phyloP scores from a whole-genome alignment of 2,329 filamentous ascomycete genomes.

The Ophidiomyces ophidiicola region DNA sequence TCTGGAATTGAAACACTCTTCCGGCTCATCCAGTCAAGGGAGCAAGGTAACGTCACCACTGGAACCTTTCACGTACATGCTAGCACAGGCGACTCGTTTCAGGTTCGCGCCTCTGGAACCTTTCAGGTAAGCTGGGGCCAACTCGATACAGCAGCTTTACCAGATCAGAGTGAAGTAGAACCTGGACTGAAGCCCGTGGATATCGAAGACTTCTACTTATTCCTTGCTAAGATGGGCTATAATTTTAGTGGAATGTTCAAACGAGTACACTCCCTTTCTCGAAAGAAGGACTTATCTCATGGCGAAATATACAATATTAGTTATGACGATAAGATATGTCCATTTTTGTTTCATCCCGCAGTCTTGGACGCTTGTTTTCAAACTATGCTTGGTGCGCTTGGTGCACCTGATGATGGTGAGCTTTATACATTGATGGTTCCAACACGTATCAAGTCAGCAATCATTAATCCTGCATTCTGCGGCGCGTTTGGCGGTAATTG shows the following conservation, averaged over 20 bases:
- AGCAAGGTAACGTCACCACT: background rate
- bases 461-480: slow-evolving; percentile 4
- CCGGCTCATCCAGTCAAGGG: background rate
- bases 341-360: slow-evolving; percentile 13
- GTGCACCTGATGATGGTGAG: slow-evolving; percentile 12
- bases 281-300: slow-evolving; percentile 17
- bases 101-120: slow-evolving; percentile 3
- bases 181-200: slow-evolving; percentile 5
- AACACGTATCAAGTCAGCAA: background rate
- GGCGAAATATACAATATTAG: background rate
- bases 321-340: background rate
- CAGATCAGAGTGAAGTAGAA: background rate
- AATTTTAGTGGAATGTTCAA: slow-evolving; percentile 17
- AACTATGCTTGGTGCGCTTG: slow-evolving; percentile 11
- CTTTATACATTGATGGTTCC: slow-evolving; percentile 14
- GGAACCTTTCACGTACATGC: slow-evolving; percentile 4
- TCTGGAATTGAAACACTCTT: slow-evolving; percentile 1
- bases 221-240: slow-evolving; percentile 17
- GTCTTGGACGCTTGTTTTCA: slow-evolving; percentile 17
- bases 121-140: slow-evolving; percentile 1
- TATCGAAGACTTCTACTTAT: slow-evolving; percentile 15
- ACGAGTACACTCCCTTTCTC: slow-evolving; percentile 12
- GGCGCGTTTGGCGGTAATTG: background rate
- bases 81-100: background rate
- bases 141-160: background rate